A percentile compares a stretch with the other conserved stretches of the same genome.
Evolutionary conservation across 352 stramenopile genomes (phyloP).

Genomic region (Pythium vanterpoolii): DNA sequence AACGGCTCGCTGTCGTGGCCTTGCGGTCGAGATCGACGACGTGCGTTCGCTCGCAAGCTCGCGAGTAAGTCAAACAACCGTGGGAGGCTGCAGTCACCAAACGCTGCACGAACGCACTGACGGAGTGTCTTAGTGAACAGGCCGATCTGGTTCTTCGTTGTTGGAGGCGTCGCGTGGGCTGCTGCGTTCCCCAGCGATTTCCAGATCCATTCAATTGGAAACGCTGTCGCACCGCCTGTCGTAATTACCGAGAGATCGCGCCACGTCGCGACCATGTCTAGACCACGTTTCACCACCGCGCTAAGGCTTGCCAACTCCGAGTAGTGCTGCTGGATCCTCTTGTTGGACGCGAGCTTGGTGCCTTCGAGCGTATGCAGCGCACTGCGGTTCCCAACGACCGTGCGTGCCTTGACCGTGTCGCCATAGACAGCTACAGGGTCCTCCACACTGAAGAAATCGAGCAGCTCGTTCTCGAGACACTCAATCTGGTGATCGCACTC

Average conservation of each 20-base stretch:
- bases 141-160: conserved; percentile 3
- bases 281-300: conserved; percentile 26
- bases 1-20: background rate
- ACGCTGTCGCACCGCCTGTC: background rate
- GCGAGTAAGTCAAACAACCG: conserved; percentile 19
- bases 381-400: conserved; percentile 59
- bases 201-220: conserved; percentile 37
- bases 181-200: conserved; percentile 26
- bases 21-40: background rate
- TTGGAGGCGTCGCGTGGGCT: background rate
- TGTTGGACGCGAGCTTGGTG: conserved; percentile 33
- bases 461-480: conserved; percentile 52
- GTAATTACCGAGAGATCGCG: conserved; percentile 23
- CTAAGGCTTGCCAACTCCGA: conserved; percentile 23
- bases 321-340: conserved; percentile 36
- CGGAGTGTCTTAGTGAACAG: conserved; percentile 9
- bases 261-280: conserved; percentile 38
- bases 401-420: conserved; percentile 48
- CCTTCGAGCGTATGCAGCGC: conserved; percentile 40
- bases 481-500: conserved; percentile 53
- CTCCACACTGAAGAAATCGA: conserved; percentile 55
- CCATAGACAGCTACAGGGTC: conserved; percentile 34
- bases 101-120: background rate
- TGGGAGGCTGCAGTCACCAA: background rate
- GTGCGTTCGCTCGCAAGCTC: conserved; percentile 3